Percentiles rank a stretch among this genome's conserved stretches.
These are phyloP conservation scores for Kodamaea laetipori DNA, from an alignment of 805 yeast species.

Conservation along the genomic window DNA sequence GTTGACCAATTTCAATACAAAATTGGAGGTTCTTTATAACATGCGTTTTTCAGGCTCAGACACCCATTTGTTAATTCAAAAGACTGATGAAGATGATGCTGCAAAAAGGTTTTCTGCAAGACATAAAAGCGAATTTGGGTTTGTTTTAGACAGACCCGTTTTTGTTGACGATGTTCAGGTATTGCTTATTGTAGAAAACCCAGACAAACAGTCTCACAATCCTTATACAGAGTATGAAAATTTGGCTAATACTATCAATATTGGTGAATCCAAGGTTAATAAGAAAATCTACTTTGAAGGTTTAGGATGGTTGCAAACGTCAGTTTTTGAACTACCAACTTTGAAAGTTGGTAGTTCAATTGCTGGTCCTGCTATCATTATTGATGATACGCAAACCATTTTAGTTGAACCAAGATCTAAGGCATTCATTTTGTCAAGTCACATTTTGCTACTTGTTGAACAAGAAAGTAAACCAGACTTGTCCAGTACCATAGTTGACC, in stretches of 20 bases:
- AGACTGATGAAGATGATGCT: constrained; percentile 25
- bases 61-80: constrained; percentile 72
- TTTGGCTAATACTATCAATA: not conserved
- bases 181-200: constrained; percentile 20
- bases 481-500: constrained; percentile 32
- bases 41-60: constrained; percentile 89
- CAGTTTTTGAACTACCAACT: constrained; percentile 24
- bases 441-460: constrained; percentile 24
- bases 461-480: constrained; percentile 25
- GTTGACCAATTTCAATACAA: constrained; percentile 40
- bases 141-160: constrained; percentile 35
- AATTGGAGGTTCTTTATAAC: constrained; percentile 67
- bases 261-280: constrained; percentile 3
- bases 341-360: constrained; percentile 26
- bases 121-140: constrained; percentile 40
- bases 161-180: constrained; percentile 43
- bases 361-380: constrained; percentile 35
- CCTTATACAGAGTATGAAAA: constrained; percentile 22
- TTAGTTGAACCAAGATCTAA: constrained; percentile 35
- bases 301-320: constrained; percentile 45
- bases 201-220: constrained; percentile 17
- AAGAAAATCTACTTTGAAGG: constrained; percentile 55
- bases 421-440: constrained; percentile 31
- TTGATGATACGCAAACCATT: constrained; percentile 34
- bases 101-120: constrained; percentile 27